Base-by-base conservation (phyloP, 768 basidiomycete genomes). In the Suillus brevipes region DNA sequence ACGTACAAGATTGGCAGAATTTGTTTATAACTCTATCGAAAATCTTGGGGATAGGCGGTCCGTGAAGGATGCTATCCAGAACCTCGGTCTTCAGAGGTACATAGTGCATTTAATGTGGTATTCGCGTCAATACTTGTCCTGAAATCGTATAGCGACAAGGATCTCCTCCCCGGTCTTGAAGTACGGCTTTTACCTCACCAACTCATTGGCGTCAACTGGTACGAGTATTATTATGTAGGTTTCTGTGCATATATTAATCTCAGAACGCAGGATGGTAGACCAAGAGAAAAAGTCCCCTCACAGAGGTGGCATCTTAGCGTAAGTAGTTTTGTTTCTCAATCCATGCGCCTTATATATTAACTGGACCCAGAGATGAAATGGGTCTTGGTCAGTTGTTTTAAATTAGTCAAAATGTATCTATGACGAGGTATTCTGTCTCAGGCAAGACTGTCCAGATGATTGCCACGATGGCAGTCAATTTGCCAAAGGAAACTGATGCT, bases 391-490 rank as follows among this genome's bases (percentile, higher is more conserved):
- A 36, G 65, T 40, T 28, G 16, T 28, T 38, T 45, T 10, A 50
- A 40, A 5, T 28, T 60, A 7, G 20, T 23, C 65, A 28, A 18
- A 16, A 25, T 63, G n/a, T 28, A 66, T 18, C 36, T 64, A 43
- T 28, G 42, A 37, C 52, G 10, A 52, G 57, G 25, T 47, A 28
- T 42, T 25, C 55, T n/a, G 9, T 34, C 13, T 25, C 58, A 84
- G 85, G 87, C 4, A 90, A 91, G 77, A 91, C 89, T 9, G 86
- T 91, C 2, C 89, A 91, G 72, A 89, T 89, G 85, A 91, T 94
- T 56, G 91, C 91, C 4, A 85, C 87, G 0, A 92, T 94, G 86
- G 85, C 83, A 23, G 82, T 82, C 71, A 91, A 92, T 69, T 81
- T 81, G 69, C 87, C 90, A 0, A 71, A 72, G 0, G 68, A 73